phyloP scores from a whole-genome alignment of 306 rosid genomes.

The Citrullus amarus region DNA sequence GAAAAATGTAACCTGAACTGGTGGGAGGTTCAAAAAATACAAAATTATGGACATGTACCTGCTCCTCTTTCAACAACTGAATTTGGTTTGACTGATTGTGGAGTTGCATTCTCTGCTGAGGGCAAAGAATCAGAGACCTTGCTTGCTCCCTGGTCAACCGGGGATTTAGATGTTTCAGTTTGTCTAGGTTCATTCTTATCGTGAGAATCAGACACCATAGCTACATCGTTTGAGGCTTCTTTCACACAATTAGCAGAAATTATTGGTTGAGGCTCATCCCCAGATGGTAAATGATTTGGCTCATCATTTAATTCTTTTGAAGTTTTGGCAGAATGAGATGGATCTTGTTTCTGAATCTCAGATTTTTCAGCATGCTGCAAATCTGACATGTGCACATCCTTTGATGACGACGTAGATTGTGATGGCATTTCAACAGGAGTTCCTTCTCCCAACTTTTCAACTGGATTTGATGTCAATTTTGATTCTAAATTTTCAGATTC shows the following conservation, averaged over 20 bases:
- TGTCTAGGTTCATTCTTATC: slow-evolving; percentile 23
- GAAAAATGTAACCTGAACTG: background rate
- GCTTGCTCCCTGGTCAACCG: background rate
- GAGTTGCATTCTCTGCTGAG: slow-evolving; percentile 22
- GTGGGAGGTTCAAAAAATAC: background rate
- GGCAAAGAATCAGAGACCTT: slow-evolving; percentile 15
- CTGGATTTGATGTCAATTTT: slow-evolving; percentile 32
- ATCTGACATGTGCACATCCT: slow-evolving; percentile 31
- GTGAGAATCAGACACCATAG: slow-evolving; percentile 27
- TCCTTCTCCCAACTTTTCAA: slow-evolving; percentile 24
- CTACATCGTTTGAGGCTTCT: slow-evolving; percentile 32
- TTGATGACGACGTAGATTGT: slow-evolving; percentile 17
- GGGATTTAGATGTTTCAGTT: slow-evolving; percentile 4
- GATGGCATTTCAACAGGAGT: slow-evolving; percentile 30
- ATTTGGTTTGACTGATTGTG: slow-evolving; percentile 28
- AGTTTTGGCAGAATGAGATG: slow-evolving; percentile 26
- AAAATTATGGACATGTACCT: slow-evolving; percentile 14
- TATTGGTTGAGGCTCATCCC: slow-evolving; percentile 11
- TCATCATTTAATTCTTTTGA: slow-evolving; percentile 21
- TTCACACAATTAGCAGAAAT: slow-evolving; percentile 21
- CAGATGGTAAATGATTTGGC: slow-evolving; percentile 21
- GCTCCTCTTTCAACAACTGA: slow-evolving; percentile 29
- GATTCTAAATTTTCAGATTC: slow-evolving; percentile 28
- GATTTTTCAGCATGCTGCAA: slow-evolving; percentile 27
- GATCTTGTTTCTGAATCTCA: slow-evolving; percentile 26